Evolutionary conservation across 495 filamentous ascomycete species (phyloP).

Genomic region (Ascobolus immersus): DNA sequence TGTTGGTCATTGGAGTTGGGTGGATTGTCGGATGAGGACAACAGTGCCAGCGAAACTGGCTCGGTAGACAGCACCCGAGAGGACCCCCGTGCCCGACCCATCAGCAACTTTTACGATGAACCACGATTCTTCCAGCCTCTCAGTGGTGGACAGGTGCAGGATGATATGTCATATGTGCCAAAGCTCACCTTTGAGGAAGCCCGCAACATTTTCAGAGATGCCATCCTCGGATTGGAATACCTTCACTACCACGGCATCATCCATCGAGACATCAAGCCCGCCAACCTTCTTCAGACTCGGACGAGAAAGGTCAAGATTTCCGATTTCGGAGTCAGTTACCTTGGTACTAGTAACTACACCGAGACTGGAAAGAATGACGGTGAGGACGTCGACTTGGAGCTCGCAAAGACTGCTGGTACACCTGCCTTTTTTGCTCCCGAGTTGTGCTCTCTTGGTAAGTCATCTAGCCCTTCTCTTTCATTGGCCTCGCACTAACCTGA

Average conservation of each 20-base stretch:
- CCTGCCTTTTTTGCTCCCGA: constrained; percentile 96
- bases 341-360: constrained; percentile 36
- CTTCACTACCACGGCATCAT: constrained; percentile 92
- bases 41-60: no score
- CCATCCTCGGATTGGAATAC: constrained; percentile 80
- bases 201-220: constrained; percentile 74
- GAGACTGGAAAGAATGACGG: not conserved
- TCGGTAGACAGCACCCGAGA: no score
- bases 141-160: no score
- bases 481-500: not conserved
- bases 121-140: no score
- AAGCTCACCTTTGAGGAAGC: constrained; percentile 67
- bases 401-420: constrained; percentile 93
- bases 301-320: constrained; percentile 87
- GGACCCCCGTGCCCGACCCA: constrained; percentile 7
- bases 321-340: constrained; percentile 97
- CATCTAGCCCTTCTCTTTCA: not conserved
- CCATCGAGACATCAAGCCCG: constrained; percentile 94
- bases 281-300: constrained; percentile 75
- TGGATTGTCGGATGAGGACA: constrained; percentile 1
- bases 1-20: constrained; percentile 17
- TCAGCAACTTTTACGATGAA: no score
- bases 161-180: constrained; percentile 73
- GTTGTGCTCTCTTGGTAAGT: constrained; percentile 46
- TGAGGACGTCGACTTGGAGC: constrained; percentile 58